Evolutionary conservation across 768 basidiomycete species (phyloP), one percentile per base, ranked within the genome.

Genomic region (Tubosaeta sp.): DNA sequence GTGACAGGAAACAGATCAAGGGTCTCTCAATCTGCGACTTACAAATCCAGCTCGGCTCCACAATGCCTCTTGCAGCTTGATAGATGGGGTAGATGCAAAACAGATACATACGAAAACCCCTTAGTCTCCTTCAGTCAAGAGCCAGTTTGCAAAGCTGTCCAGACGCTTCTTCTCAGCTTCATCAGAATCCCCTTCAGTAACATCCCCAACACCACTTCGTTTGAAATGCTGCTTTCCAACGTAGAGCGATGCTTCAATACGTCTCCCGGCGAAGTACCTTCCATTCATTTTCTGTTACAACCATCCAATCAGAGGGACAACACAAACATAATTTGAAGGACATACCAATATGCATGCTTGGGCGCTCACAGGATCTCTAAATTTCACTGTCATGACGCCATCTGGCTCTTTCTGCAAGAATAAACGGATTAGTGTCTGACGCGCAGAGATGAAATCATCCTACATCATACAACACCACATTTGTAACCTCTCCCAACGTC

Each of bases 331-430:
- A n/a, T 16, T 45, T 18, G 19, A 32, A 45, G 41, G 25, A 75
- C 87, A 57, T 57, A 90, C 93, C 54, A 92, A 52, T 18, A 99
- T 73, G 60, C 95, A 99, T 4, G 93, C 95, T 67, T 94, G 86
- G 5, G 96, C 96, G 51, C 91, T 83, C n/a, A 95, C 59, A 13
- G 90, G 80, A 61, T 97, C 94, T 51, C 84, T 84, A 75, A 97
- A 99, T 60, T 97, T 96, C 55, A 98, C 85, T 0, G 94, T 94
- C 83, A 98, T 97, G 55, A 98, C 71, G 4, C 96, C 95, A 32
- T 95, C 92, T 30, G 82, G 71, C 67, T 99, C 96, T 76, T 86
- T 83, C 94, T 99, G 70, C 36, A 52, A 19, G 49, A 35, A 43
- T 34, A 48, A 47, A 41, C 35, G 16, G 11, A 45, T 52, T 11